Percentiles rank a stretch among this genome's conserved stretches.
Evolutionary conservation across 108 stramenopile genomes (phyloP).

Genomic region (Skeletonema tropicum): DNA sequence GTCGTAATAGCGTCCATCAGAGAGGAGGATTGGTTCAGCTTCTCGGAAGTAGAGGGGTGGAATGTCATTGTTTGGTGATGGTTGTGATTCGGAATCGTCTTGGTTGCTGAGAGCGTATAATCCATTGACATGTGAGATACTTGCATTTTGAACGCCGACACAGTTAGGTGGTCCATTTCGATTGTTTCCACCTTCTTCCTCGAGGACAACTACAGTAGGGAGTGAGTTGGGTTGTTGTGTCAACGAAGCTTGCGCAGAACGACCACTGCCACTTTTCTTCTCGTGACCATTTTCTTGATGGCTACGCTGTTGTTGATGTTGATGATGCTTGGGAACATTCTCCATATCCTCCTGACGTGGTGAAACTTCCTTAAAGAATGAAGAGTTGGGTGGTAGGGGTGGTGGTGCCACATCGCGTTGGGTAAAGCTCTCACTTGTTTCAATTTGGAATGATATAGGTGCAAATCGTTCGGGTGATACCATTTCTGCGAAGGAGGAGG

Average conservation of each 20-base stretch:
- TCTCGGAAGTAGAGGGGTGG: slow-evolving; percentile 45
- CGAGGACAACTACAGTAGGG: slow-evolving; percentile 12
- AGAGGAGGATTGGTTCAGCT: slow-evolving; percentile 30
- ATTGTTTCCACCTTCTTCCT: slow-evolving; percentile 13
- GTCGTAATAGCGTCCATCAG: slow-evolving; percentile 37
- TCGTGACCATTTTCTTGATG: too few relatives aligned
- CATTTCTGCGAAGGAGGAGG: background rate
- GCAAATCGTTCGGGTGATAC: background rate
- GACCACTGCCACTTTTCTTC: too few relatives aligned
- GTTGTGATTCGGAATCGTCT: background rate
- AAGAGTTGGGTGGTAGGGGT: background rate
- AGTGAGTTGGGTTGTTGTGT: background rate
- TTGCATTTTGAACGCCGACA: slow-evolving; percentile 30
- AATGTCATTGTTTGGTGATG: background rate
- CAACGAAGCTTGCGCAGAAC: background rate
- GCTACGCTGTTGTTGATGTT: too few relatives aligned
- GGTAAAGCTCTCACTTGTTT: background rate
- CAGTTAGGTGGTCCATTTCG: slow-evolving; percentile 16
- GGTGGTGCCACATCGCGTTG: background rate
- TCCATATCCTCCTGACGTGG: background rate
- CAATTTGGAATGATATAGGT: background rate
- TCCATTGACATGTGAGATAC: slow-evolving; percentile 40
- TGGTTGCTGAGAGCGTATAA: slow-evolving; percentile 24
- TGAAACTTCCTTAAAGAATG: background rate
- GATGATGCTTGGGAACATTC: background rate